phyloP scores from a whole-genome alignment of 106 monocot species.

The Acorus calamus region DNA sequence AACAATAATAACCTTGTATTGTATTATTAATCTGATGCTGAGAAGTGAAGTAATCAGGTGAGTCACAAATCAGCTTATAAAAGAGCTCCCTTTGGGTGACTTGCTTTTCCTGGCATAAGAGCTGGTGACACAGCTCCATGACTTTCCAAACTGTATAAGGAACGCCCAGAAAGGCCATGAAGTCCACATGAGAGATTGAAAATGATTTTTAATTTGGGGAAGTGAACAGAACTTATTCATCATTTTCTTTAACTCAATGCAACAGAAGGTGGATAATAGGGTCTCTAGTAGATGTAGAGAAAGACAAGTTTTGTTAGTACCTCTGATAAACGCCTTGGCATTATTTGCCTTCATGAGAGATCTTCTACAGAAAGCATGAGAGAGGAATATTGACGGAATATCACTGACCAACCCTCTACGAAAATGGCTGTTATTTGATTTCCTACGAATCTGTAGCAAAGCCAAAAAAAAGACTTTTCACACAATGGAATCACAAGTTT shows the following conservation, averaged over 20 bases:
- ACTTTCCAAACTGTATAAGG: slow-evolving; percentile 73
- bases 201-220: no score
- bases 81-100: slow-evolving; percentile 92
- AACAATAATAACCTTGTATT: slow-evolving; percentile 49
- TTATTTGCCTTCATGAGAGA: slow-evolving; percentile 47
- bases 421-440: slow-evolving; percentile 35
- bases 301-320: slow-evolving; percentile 9
- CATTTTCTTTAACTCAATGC: no score
- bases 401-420: slow-evolving; percentile 59
- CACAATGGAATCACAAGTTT: no score
- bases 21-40: slow-evolving; percentile 54
- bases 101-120: slow-evolving; percentile 53
- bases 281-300: no score
- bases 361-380: slow-evolving; percentile 41
- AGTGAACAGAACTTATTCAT: no score
- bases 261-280: no score
- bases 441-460: slow-evolving; percentile 42
- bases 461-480: no score
- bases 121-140: slow-evolving; percentile 61
- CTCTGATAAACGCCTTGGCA: slow-evolving; percentile 74
- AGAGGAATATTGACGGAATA: slow-evolving; percentile 66
- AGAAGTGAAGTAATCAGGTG: slow-evolving; percentile 71
- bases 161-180: not conserved
- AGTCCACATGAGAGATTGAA: no score
- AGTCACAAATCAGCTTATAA: slow-evolving; percentile 80